phyloP scores from a whole-genome alignment of 73 alveolate species.

The Paramecium tetraurelia region DNA sequence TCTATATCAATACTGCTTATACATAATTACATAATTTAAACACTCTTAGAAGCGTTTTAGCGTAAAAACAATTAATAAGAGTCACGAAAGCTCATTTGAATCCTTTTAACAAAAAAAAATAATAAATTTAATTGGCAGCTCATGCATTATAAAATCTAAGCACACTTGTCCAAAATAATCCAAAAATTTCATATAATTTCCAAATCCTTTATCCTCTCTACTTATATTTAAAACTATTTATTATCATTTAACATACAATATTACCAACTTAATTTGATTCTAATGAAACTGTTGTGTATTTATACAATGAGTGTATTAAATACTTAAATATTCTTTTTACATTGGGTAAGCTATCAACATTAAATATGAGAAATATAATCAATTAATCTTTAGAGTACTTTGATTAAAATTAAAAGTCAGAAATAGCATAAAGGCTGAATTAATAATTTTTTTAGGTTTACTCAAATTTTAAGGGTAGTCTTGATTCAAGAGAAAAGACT shows the following conservation, averaged over 20 bases:
- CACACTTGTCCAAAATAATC: background rate
- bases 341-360: background rate
- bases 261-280: background rate
- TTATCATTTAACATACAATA: background rate
- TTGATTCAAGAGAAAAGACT: background rate
- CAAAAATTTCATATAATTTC: background rate
- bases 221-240: background rate
- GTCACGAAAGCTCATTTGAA: background rate
- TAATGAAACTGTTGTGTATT: background rate
- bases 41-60: background rate
- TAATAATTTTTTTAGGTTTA: background rate
- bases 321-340: background rate
- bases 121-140: background rate
- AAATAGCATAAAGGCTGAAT: background rate
- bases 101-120: background rate
- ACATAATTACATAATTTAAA: background rate
- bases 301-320: background rate
- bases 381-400: background rate
- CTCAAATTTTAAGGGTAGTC: background rate
- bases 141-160: background rate
- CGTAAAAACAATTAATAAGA: background rate
- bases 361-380: background rate
- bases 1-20: background rate
- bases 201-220: background rate
- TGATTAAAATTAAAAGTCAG: background rate